A percentile compares a stretch with the other conserved stretches of the same genome.
phyloP scores from a whole-genome alignment of 106 monocot genomes.

The Triglochin maritima region DNA sequence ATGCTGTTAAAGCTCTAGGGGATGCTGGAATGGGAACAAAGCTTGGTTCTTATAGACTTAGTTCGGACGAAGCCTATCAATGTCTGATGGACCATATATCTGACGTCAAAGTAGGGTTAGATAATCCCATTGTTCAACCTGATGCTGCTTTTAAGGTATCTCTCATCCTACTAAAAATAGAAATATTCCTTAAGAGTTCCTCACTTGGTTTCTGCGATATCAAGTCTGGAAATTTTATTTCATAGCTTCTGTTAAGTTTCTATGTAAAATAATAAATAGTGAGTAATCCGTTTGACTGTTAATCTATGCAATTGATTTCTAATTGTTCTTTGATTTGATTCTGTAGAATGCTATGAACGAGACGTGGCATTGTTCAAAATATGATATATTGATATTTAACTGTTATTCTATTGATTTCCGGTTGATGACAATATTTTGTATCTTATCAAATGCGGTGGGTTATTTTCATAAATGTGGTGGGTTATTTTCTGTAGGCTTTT shows the following conservation, averaged over 20 bases:
- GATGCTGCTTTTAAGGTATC: slow-evolving; percentile 69
- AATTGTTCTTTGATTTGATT: too few relatives aligned
- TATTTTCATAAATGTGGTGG: not conserved
- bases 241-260: too few relatives aligned
- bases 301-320: too few relatives aligned
- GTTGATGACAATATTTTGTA: too few relatives aligned
- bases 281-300: not conserved
- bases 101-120: slow-evolving; percentile 54
- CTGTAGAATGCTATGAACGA: too few relatives aligned
- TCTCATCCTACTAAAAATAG: not conserved
- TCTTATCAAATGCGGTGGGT: too few relatives aligned
- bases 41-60: slow-evolving; percentile 25
- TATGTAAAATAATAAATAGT: too few relatives aligned
- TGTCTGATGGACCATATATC: slow-evolving; percentile 53
- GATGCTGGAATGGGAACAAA: slow-evolving; percentile 32
- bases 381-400: too few relatives aligned
- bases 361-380: too few relatives aligned
- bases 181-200: not conserved
- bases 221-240: too few relatives aligned
- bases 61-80: slow-evolving; percentile 45
- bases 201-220: too few relatives aligned
- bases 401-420: too few relatives aligned
- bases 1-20: slow-evolving; percentile 63
- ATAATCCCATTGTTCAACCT: slow-evolving; percentile 54
- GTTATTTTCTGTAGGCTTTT: slow-evolving; percentile 68